phyloP scores from a whole-genome alignment of 352 stramenopile species.

The Pythium phragmitis region DNA sequence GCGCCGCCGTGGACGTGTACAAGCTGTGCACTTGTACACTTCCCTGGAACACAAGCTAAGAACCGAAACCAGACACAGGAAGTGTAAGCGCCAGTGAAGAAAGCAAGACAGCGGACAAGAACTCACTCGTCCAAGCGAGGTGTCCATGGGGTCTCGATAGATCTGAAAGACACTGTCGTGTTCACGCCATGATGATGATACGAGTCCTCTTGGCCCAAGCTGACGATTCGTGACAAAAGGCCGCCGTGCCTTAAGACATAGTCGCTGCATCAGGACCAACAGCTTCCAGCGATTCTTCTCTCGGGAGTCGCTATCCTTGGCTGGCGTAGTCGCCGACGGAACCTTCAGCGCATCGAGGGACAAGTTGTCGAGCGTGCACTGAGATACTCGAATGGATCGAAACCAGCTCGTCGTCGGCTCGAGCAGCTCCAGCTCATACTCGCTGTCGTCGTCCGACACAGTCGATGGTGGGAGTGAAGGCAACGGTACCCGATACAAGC shows the following conservation, averaged over 20 bases:
- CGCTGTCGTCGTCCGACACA: background rate
- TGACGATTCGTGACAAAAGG: background rate
- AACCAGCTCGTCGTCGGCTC: slow-evolving; percentile 16
- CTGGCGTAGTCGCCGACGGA: background rate
- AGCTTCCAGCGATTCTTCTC: slow-evolving; percentile 17
- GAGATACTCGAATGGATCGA: slow-evolving; percentile 9
- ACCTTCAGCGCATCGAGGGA: background rate
- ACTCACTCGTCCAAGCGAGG: slow-evolving; percentile 18
- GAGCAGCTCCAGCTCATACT: slow-evolving; percentile 31
- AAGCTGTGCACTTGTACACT: slow-evolving; percentile 5
- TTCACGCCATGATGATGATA: background rate
- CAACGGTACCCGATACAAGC: slow-evolving; percentile 34
- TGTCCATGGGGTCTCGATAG: slow-evolving; percentile 22
- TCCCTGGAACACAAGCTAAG: slow-evolving; percentile 24
- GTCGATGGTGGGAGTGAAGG: background rate
- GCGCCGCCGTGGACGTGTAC: background rate
- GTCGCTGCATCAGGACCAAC: slow-evolving; percentile 9
- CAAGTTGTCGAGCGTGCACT: slow-evolving; percentile 12
- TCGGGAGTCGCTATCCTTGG: background rate
- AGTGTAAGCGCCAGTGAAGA: background rate
- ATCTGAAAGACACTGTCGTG: slow-evolving; percentile 7
- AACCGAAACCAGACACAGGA: background rate
- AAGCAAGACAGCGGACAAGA: too few relatives aligned
- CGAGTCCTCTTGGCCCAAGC: background rate
- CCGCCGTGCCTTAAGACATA: slow-evolving; percentile 11